Evolutionary conservation across 768 basidiomycete species (phyloP).

Genomic region (Rickenella mellea): DNA sequence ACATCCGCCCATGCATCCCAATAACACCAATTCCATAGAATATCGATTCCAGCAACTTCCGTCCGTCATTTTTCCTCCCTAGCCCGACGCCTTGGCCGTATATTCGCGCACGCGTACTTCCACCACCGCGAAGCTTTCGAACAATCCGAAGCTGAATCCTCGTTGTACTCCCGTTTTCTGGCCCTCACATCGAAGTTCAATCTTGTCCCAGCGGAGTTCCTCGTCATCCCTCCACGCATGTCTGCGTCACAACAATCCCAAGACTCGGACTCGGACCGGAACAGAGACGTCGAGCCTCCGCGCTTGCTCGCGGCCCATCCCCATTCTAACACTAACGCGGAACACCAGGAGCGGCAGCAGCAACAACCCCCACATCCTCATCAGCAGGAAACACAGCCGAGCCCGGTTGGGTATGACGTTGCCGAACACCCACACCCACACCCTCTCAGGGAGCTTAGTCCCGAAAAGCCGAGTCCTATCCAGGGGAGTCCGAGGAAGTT

Average conservation of each 20-base stretch:
- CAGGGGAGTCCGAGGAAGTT: conserved; percentile 34
- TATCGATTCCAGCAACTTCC: conserved; percentile 74
- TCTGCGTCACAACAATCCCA: conserved; percentile 9
- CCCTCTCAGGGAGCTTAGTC: conserved; percentile 13
- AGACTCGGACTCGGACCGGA: conserved; percentile 4
- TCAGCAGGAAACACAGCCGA: conserved; percentile 8
- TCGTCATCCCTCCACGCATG: conserved; percentile 59
- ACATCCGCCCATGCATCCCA: not conserved
- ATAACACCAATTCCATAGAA: conserved; percentile 29
- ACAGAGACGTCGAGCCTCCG: conserved; percentile 29
- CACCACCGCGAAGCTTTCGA: conserved; percentile 89
- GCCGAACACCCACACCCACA: too few relatives aligned
- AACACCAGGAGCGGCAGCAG: conserved; percentile 7
- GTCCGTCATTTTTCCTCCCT: conserved; percentile 85
- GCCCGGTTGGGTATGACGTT: conserved; percentile 3
- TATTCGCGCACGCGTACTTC: conserved; percentile 95
- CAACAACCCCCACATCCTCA: conserved; percentile 8
- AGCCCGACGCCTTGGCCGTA: conserved; percentile 83
- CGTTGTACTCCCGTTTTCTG: conserved; percentile 83
- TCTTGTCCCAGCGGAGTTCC: conserved; percentile 73
- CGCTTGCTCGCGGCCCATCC: conserved; percentile 31
- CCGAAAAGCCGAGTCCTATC: conserved; percentile 10
- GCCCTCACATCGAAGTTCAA: conserved; percentile 73
- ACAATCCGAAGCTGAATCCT: conserved; percentile 84
- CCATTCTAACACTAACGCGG: conserved; percentile 16